Base-by-base conservation (phyloP, 148 eudicot genomes). In the Gaultheria prostrata region DNA sequence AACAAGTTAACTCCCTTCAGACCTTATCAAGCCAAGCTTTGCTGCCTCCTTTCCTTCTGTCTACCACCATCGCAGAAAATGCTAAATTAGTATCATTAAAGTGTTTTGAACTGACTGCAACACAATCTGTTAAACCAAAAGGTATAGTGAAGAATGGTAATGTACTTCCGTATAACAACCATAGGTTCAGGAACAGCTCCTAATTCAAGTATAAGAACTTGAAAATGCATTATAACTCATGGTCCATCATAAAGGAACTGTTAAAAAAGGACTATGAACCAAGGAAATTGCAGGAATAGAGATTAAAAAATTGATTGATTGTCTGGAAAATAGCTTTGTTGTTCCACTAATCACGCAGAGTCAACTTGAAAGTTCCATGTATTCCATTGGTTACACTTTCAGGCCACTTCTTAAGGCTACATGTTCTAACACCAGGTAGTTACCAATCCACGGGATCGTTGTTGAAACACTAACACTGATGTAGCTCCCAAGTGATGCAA, bases 1-100 rank as follows among this genome's bases (percentile, higher is more conserved):
- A 90, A 88, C 57, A 90, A 14, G 83, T 56, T 17, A 17, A 56
- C 61, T 93, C 43, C 90, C 92, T 84, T 91, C 92, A 2, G 93
- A 91, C 77, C 63, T 86, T 82, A 89, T 88, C 77, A 85, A 75
- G 8, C 91, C 93, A 48, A 87, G 87, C 4, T 84, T 88, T 78
- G 83, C 85, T 78, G 83, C 85, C 79, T 76, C 75, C 77, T 87
- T 90, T 77, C 87, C 95, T 35, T 88, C 84, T 61, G 92, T 90
- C 95, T 90, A 87, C 84, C 0, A 3, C 46, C 12, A 6, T 20
- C 50, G 20, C 45, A 81, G 26, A 4, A 81, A 17, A 70, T 49
- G 8, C 20, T 18, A 69, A 50, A n/a, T 10, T 77, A 20, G 30
- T 18, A 32, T 17, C 21, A 17, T 18, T 81, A 17, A 30, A 81